phyloP scores from a whole-genome alignment of 768 basidiomycete species.

The Goffeauzyma gilvescens region DNA sequence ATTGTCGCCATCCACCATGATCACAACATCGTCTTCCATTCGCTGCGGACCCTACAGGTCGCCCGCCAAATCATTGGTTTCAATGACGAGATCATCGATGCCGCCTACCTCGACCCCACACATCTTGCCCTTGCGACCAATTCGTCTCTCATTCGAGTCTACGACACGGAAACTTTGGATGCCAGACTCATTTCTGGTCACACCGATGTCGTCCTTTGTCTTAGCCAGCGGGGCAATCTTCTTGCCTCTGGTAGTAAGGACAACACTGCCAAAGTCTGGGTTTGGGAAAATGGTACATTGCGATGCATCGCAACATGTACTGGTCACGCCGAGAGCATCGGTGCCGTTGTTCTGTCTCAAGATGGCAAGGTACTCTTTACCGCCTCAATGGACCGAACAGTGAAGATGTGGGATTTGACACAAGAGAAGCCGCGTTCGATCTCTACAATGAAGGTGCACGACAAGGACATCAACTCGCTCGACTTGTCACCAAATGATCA shows the following conservation, averaged over 20 bases:
- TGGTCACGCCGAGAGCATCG: slow-evolving; percentile 85
- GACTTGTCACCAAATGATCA: slow-evolving; percentile 79
- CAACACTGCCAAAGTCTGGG: slow-evolving; percentile 70
- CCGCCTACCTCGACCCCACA: slow-evolving; percentile 50
- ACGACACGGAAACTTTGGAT: slow-evolving; percentile 56
- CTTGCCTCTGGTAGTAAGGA: slow-evolving; percentile 91
- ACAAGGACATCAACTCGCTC: slow-evolving; percentile 94
- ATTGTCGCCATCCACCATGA: slow-evolving; percentile 78
- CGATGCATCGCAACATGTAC: slow-evolving; percentile 69
- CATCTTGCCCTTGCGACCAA: slow-evolving; percentile 92
- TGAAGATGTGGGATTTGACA: slow-evolving; percentile 93
- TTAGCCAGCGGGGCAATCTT: slow-evolving; percentile 48
- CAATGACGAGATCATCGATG: slow-evolving; percentile 95
- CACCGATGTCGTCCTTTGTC: slow-evolving; percentile 69
- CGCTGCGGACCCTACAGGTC: slow-evolving; percentile 45
- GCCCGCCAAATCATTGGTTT: slow-evolving; percentile 77
- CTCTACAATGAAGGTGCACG: slow-evolving; percentile 75
- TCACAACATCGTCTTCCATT: slow-evolving; percentile 78
- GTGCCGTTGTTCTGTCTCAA: slow-evolving; percentile 64
- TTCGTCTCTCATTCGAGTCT: slow-evolving; percentile 81
- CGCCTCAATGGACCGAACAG: slow-evolving; percentile 88
- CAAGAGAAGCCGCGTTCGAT: slow-evolving; percentile 49
- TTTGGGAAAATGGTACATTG: slow-evolving; percentile 39
- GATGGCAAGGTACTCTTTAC: slow-evolving; percentile 59
- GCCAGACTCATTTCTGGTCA: slow-evolving; percentile 75